Conservation (phyloP, 1,284 basidiomycete genomes). For the Trichosporon sp. region DNA sequence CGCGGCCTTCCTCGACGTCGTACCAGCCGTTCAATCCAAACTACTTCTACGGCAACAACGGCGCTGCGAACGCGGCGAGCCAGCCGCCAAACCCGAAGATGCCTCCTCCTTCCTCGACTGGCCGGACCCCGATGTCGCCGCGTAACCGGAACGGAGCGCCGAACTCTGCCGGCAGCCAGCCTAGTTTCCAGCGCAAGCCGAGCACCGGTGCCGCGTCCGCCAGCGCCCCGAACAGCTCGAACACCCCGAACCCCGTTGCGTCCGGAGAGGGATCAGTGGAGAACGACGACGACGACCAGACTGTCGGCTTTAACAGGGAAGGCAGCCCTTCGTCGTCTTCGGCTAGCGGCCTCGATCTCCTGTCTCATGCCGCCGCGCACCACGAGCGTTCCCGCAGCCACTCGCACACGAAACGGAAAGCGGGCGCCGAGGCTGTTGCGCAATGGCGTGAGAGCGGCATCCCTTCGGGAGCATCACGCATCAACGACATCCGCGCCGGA, state of each 20-base stretch:
- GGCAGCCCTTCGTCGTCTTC: slow-evolving; percentile 48
- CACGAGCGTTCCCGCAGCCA: slow-evolving; percentile 29
- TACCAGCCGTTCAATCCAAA: slow-evolving; percentile 22
- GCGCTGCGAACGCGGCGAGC: slow-evolving; percentile 12
- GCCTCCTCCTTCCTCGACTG: slow-evolving; percentile 42
- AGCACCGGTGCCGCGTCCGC: not conserved
- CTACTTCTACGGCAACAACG: slow-evolving; percentile 19
- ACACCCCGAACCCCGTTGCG: slow-evolving; percentile 22
- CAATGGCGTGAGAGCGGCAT: slow-evolving; percentile 51
- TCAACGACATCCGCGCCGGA: slow-evolving; percentile 21
- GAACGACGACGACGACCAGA: slow-evolving; percentile 48
- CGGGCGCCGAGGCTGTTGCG: slow-evolving; percentile 51
- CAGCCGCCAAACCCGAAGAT: slow-evolving; percentile 32
- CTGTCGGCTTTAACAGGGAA: slow-evolving; percentile 44
- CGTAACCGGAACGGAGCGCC: slow-evolving; percentile 28
- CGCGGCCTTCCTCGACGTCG: slow-evolving; percentile 18
- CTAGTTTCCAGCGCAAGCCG: slow-evolving; percentile 6
- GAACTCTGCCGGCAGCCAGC: slow-evolving; percentile 21
- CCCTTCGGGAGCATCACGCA: slow-evolving; percentile 35
- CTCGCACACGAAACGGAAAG: slow-evolving; percentile 48
- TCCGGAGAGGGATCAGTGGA: slow-evolving; percentile 37
- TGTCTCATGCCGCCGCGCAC: slow-evolving; percentile 43
- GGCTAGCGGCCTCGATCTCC: slow-evolving; percentile 46
- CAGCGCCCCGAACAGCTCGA: slow-evolving; percentile 5
- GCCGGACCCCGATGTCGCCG: slow-evolving; percentile 31